Conservation (phyloP, 2,329 filamentous ascomycete species). For the Exophiala dermatitidis region DNA sequence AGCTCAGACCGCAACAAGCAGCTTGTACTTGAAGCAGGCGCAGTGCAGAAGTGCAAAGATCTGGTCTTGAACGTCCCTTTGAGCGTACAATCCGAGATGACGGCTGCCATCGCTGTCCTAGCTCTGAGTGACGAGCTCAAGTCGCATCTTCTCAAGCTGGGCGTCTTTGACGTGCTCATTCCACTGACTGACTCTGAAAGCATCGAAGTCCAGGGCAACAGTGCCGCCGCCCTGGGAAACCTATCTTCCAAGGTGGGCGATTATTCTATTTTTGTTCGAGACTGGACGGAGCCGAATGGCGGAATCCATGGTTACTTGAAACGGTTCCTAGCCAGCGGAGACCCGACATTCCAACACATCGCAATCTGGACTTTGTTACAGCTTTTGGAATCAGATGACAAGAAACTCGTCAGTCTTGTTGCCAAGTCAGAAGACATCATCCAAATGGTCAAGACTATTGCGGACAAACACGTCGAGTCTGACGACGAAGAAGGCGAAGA, state of each 20-base stretch:
- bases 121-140: slow-evolving; percentile 95
- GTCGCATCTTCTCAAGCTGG: slow-evolving; percentile 77
- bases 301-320: slow-evolving; percentile 93
- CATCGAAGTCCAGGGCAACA: slow-evolving; percentile 97
- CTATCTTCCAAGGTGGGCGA: slow-evolving; percentile 96
- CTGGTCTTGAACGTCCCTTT: slow-evolving; percentile 87
- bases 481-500: slow-evolving; percentile 83
- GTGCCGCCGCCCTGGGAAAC: slow-evolving; percentile 89
- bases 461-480: slow-evolving; percentile 78
- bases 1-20: slow-evolving; percentile 98
- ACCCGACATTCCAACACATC: slow-evolving; percentile 97
- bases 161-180: slow-evolving; percentile 93
- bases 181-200: slow-evolving; percentile 90
- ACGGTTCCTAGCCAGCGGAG: slow-evolving; percentile 86
- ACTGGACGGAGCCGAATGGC: slow-evolving; percentile 86
- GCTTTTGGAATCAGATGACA: slow-evolving; percentile 89
- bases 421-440: slow-evolving; percentile 86
- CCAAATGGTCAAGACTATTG: slow-evolving; percentile 83
- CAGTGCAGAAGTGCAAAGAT: slow-evolving; percentile 97
- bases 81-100: slow-evolving; percentile 98
- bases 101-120: slow-evolving; percentile 93
- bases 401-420: slow-evolving; percentile 78
- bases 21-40: slow-evolving; percentile 90
- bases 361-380: slow-evolving; percentile 97
- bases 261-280: slow-evolving; percentile 89